phyloP scores from a whole-genome alignment of 192 early-diverging fungal genomes.

The Phlyctochytrium arcticum region DNA sequence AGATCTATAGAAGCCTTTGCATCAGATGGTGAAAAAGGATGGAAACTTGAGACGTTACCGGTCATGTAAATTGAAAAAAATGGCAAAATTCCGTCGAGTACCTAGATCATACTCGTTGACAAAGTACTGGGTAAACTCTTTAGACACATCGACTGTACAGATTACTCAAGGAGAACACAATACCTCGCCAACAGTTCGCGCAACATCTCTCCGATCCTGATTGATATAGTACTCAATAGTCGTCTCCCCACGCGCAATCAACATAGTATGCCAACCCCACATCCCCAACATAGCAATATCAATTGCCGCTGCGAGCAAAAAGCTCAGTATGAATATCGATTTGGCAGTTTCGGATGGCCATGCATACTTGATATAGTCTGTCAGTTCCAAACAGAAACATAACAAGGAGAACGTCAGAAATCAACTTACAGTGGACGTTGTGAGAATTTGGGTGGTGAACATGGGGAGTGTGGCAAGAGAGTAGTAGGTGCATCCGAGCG shows the following conservation, averaged over 20 bases:
- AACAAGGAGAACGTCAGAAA: not conserved
- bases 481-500: conserved; percentile 30
- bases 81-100: conserved; percentile 37
- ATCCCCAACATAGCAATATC: conserved; percentile 33
- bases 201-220: conserved; percentile 8
- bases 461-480: conserved; percentile 2
- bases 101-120: conserved; percentile 41
- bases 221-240: conserved; percentile 44
- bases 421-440: too few species aligned
- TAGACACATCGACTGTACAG: not conserved
- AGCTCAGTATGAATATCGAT: conserved; percentile 27
- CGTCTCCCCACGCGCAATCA: conserved; percentile 44
- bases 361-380: not conserved
- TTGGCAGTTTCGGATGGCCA: conserved; percentile 8
- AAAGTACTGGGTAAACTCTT: not conserved
- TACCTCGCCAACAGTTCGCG: conserved; percentile 33
- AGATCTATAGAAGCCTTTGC: too few species aligned
- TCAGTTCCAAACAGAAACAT: too few species aligned
- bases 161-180: not conserved
- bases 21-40: too few species aligned
- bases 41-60: too few species aligned
- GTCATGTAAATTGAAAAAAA: conserved; percentile 50
- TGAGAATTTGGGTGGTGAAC: conserved; percentile 18
- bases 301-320: conserved; percentile 27
- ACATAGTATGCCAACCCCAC: conserved; percentile 37